A percentile compares a stretch with the other conserved stretches of the same genome.
Conservation (phyloP, 805 yeast species). For the Ascoidea asiatica region DNA sequence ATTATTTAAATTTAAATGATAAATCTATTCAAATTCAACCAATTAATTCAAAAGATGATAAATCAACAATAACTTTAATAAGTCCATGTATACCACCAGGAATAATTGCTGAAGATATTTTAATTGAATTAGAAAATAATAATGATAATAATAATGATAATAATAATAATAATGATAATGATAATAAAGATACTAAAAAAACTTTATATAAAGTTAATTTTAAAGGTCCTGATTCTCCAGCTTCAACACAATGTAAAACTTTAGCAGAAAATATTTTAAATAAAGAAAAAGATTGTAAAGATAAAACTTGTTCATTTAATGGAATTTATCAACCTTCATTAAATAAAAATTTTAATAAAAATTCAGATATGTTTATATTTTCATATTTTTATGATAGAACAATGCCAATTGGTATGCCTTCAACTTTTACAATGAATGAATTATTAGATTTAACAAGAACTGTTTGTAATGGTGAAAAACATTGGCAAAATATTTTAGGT, state of each 20-base stretch:
- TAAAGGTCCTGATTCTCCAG: conserved; percentile 47
- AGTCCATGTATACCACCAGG: conserved; percentile 91
- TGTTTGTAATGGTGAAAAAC: conserved; percentile 73
- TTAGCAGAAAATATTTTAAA: conserved; percentile 73
- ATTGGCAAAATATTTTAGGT: conserved; percentile 56
- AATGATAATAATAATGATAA: too few species aligned
- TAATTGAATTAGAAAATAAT: conserved; percentile 41
- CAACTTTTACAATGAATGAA: conserved; percentile 75
- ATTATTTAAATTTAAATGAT: conserved; percentile 24
- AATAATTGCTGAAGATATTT: conserved; percentile 39
- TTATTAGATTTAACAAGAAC: conserved; percentile 65
- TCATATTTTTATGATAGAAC: conserved; percentile 95
- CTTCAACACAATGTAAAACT: conserved; percentile 76
- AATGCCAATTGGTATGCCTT: conserved; percentile 89
- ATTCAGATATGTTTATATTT: conserved; percentile 75
- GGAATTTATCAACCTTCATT: conserved; percentile 96
- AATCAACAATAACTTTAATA: conserved; percentile 31
- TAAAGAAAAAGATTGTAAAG: conserved; percentile 66
- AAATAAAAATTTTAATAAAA: conserved; percentile 55
- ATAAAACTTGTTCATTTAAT: conserved; percentile 85
- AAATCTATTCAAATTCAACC: conserved; percentile 15
- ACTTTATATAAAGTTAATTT: conserved; percentile 41
- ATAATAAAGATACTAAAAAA: too few species aligned
- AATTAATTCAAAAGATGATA: conserved; percentile 20
- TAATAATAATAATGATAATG: conserved; percentile 11